These are phyloP conservation scores for Microcyclosporella mali DNA, from an alignment of 2,329 filamentous ascomycete species.

Conservation along the genomic window DNA sequence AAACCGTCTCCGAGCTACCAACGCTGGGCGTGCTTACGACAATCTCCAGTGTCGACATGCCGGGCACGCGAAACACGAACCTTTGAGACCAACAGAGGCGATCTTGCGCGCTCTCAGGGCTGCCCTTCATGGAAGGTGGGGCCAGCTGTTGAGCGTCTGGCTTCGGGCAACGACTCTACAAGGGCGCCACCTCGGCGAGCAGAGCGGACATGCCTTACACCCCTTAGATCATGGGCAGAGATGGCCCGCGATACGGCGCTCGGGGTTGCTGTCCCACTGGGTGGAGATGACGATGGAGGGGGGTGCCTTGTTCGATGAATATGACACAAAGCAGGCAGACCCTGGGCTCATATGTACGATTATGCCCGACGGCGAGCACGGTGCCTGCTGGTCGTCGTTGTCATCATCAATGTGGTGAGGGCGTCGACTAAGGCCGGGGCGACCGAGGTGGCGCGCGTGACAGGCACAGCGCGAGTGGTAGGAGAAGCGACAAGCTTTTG, in stretches of 20 bases:
- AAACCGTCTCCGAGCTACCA: constrained; percentile 1
- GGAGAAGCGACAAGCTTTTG: too few relatives aligned
- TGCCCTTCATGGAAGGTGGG: constrained; percentile 1
- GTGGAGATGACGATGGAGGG: constrained; percentile 2
- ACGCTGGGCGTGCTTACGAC: constrained; percentile 6
- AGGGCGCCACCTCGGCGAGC: not conserved
- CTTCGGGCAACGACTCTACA: not conserved
- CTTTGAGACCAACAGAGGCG: constrained; percentile 1
- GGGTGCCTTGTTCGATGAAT: not conserved
- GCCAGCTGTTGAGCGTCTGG: constrained; percentile 1
- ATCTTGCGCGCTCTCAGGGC: not conserved
- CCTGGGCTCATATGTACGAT: constrained; percentile 7
- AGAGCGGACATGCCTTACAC: not conserved
- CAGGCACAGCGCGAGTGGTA: too few relatives aligned
- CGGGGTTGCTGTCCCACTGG: not conserved
- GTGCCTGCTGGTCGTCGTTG: not conserved
- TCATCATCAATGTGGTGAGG: constrained; percentile 4
- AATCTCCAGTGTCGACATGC: not conserved
- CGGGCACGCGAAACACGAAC: not conserved
- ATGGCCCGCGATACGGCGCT: not conserved
- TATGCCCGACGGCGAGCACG: not conserved
- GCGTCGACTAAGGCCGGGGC: not conserved
- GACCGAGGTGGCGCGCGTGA: not conserved
- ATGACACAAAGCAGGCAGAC: constrained; percentile 8
- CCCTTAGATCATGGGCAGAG: too few relatives aligned